Conservation (phyloP, 257 asterid genomes). For the Cinchona pubescens region DNA sequence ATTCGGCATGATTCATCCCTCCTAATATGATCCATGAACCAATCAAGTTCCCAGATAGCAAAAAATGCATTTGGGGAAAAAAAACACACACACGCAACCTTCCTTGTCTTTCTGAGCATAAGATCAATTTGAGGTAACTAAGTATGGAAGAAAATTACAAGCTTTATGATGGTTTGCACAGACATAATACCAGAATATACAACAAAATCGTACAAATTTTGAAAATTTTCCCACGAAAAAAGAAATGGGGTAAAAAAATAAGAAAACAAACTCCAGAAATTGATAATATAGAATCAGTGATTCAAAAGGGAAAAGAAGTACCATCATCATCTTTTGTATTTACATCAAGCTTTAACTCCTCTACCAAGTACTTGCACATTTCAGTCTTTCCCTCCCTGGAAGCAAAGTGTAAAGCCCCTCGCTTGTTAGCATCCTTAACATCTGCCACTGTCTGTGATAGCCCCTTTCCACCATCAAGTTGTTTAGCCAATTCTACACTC, state of each 20-base stretch:
- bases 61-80: neutral
- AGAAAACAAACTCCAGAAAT: too few species aligned
- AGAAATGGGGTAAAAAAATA: neutral
- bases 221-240: too few species aligned
- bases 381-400: slow-evolving; percentile 90
- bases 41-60: neutral
- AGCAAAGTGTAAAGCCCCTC: slow-evolving; percentile 95
- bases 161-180: neutral
- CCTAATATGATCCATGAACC: neutral
- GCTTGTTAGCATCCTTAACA: slow-evolving; percentile 91
- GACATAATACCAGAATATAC: neutral
- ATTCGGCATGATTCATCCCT: neutral
- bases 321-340: slow-evolving; percentile 86
- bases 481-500: slow-evolving; percentile 49
- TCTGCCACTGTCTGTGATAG: slow-evolving; percentile 59
- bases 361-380: slow-evolving; percentile 83
- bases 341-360: slow-evolving; percentile 78
- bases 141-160: neutral
- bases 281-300: neutral
- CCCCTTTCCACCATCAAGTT: slow-evolving; percentile 85
- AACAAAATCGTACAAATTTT: neutral
- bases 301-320: slow-evolving; percentile 14
- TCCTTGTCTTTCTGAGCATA: neutral
- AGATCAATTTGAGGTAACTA: neutral
- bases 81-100: neutral